phyloP scores from a whole-genome alignment of 2,329 filamentous ascomycete species.

The Daldinia eschscholtzii region DNA sequence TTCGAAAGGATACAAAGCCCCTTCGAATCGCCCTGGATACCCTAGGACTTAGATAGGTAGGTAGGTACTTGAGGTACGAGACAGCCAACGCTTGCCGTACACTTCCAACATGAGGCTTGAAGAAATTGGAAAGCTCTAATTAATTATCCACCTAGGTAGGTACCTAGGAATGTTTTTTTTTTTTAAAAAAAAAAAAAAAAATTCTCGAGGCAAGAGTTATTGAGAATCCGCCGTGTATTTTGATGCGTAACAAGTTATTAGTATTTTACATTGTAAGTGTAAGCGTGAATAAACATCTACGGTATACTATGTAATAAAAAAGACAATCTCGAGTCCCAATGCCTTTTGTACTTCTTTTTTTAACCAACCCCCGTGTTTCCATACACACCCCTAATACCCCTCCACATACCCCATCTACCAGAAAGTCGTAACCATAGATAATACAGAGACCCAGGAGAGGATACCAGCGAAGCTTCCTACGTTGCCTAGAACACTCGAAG shows the following conservation, averaged over 20 bases:
- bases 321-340: conserved; percentile 8
- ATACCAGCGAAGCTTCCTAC: conserved; percentile 34
- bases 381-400: not conserved
- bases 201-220: not conserved
- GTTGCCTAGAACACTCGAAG: conserved; percentile 42
- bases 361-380: too few relatives aligned
- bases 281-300: conserved; percentile 8
- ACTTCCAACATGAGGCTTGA: not conserved
- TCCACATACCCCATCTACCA: conserved; percentile 24
- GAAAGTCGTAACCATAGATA: conserved; percentile 43
- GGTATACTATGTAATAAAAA: conserved; percentile 6
- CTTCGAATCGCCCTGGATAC: not conserved
- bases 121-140: not conserved
- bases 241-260: conserved; percentile 10
- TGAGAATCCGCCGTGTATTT: not conserved
- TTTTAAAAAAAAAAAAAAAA: too few relatives aligned
- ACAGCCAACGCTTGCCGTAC: not conserved
- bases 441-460: conserved; percentile 45
- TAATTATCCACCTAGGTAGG: too few relatives aligned
- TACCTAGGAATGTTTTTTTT: not conserved
- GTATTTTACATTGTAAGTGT: conserved; percentile 2
- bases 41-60: not conserved
- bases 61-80: not conserved
- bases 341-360: conserved; percentile 9
- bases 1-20: not conserved